Evolutionary conservation across 129 eudicot species (phyloP).

Genomic region (Arctium minus): DNA sequence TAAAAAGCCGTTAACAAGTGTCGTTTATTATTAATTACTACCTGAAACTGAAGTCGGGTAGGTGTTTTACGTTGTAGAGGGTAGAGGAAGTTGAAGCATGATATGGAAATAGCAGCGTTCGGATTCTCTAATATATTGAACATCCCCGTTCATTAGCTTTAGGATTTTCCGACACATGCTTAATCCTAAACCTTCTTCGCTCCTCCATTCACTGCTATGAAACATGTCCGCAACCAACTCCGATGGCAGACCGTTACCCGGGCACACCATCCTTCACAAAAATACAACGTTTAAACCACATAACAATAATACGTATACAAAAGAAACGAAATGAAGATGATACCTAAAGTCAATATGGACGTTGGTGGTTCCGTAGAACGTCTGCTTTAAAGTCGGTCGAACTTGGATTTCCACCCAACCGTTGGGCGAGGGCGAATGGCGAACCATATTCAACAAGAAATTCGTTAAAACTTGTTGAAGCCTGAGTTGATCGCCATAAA

Average conservation of each 20-base stretch:
- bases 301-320: neutral
- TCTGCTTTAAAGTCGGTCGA: constrained; percentile 61
- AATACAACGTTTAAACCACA: neutral
- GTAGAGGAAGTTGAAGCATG: constrained; percentile 53
- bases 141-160: constrained; percentile 88
- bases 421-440: constrained; percentile 70
- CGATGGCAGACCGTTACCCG: constrained; percentile 85
- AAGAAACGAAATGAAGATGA: neutral
- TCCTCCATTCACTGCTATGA: constrained; percentile 68
- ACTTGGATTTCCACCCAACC: constrained; percentile 93
- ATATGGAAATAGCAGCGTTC: constrained; percentile 78
- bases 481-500: constrained; percentile 80
- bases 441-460: constrained; percentile 76
- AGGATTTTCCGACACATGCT: constrained; percentile 77
- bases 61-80: neutral
- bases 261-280: constrained; percentile 67
- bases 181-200: constrained; percentile 82
- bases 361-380: constrained; percentile 42
- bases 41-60: neutral
- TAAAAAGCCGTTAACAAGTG: neutral
- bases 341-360: constrained; percentile 79
- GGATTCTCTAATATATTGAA: constrained; percentile 84
- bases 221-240: constrained; percentile 90
- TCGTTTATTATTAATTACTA: constrained; percentile 16
- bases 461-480: constrained; percentile 79